Evolutionary conservation across 2,329 filamentous ascomycete species (phyloP).

Genomic region (Stachybotrys chartarum): DNA sequence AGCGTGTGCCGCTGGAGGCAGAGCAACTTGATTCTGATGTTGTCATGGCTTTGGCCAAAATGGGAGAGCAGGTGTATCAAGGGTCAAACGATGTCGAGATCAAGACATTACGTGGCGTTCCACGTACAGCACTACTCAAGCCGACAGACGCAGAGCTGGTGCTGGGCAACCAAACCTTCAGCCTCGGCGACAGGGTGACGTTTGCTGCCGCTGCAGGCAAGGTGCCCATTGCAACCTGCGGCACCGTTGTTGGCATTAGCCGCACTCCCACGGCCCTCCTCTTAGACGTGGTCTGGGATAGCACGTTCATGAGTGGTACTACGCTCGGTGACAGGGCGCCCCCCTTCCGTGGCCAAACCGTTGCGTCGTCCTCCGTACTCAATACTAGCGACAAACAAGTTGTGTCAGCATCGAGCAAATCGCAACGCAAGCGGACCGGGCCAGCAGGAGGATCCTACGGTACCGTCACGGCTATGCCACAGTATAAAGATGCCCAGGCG

Average conservation of each 20-base stretch:
- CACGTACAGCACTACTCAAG: conserved; percentile 80
- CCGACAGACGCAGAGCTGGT: conserved; percentile 95
- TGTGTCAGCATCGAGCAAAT: conserved; percentile 53
- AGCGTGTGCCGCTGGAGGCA: conserved; percentile 91
- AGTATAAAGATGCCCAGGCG: conserved; percentile 51
- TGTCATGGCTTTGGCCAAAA: conserved; percentile 71
- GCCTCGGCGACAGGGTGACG: conserved; percentile 81
- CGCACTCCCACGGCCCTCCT: conserved; percentile 76
- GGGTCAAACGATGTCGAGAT: conserved; percentile 46
- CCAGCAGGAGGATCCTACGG: conserved; percentile 44
- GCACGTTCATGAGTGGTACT: conserved; percentile 94
- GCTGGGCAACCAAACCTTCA: conserved; percentile 75
- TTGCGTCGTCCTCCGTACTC: conserved; percentile 78
- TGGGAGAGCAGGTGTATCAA: conserved; percentile 57
- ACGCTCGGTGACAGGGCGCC: conserved; percentile 85
- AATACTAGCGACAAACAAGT: conserved; percentile 82
- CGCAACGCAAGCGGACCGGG: conserved; percentile 42
- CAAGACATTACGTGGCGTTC: conserved; percentile 72
- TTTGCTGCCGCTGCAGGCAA: conserved; percentile 91
- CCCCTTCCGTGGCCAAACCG: conserved; percentile 88
- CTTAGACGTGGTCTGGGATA: conserved; percentile 89
- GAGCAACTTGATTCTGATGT: conserved; percentile 91
- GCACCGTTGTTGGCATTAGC: conserved; percentile 92
- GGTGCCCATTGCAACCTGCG: conserved; percentile 84
- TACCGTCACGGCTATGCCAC: conserved; percentile 48